Evolutionary conservation across 75 land plant species (phyloP).

Genomic region (Cunninghamia lanceolata): DNA sequence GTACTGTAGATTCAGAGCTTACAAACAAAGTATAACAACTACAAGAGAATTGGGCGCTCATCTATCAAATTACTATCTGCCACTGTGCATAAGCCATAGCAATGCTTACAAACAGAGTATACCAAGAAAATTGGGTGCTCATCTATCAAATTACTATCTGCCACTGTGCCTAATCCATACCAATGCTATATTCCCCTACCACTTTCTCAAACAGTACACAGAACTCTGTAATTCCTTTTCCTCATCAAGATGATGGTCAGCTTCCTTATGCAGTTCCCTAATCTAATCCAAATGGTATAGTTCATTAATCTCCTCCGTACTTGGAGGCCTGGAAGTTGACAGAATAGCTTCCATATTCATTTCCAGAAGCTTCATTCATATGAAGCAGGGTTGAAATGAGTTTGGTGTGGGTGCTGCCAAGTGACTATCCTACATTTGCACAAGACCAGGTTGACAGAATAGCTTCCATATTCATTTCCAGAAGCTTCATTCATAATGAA

Average conservation of each 20-base stretch:
- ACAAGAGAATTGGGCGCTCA: background rate
- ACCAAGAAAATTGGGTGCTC: background rate
- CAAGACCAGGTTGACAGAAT: background rate
- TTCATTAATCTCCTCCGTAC: background rate
- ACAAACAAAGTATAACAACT: background rate
- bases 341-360: too few species aligned
- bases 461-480: too few species aligned
- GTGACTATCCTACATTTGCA: background rate
- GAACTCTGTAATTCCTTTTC: background rate
- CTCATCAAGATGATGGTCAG: background rate
- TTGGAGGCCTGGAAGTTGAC: background rate
- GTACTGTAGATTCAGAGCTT: background rate
- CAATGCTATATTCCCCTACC: background rate
- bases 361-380: too few species aligned
- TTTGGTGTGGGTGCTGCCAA: too few species aligned
- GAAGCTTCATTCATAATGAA: too few species aligned
- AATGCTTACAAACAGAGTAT: too few species aligned
- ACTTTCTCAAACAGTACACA: background rate
- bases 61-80: background rate
- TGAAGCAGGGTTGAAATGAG: too few species aligned
- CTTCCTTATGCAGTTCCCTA: background rate
- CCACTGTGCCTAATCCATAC: background rate
- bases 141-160: background rate
- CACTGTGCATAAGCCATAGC: background rate
- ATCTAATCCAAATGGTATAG: background rate